Percentiles rank a stretch among this genome's conserved stretches.
phyloP scores from a whole-genome alignment of 164 flowering plant genomes.

The Nymphaea thermarum region DNA sequence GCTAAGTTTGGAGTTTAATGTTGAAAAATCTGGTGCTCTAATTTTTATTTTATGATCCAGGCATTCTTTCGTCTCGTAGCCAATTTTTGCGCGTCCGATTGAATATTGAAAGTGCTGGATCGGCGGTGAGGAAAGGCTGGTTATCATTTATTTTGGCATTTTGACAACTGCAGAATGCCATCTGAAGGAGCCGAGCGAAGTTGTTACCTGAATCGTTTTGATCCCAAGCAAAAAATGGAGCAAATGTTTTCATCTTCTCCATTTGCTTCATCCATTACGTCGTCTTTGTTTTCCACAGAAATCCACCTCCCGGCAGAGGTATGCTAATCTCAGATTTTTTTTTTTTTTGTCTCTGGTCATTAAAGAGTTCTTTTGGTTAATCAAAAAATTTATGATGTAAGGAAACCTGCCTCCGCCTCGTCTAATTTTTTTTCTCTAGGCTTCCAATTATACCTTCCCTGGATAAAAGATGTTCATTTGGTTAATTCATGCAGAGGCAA shows the following conservation, averaged over 20 bases:
- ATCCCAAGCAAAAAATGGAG: constrained; percentile 18
- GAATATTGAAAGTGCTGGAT: not conserved
- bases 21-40: too few relatives aligned
- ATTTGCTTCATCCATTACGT: constrained; percentile 3
- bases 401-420: not conserved
- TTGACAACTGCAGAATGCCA: constrained; percentile 21
- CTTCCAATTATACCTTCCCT: not conserved
- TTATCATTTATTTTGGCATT: not conserved
- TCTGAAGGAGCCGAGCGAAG: constrained; percentile 15
- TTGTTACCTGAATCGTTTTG: not conserved
- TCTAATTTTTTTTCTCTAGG: too few relatives aligned
- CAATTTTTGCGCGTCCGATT: not conserved
- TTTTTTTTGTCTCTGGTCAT: too few relatives aligned
- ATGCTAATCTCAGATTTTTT: not conserved
- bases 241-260: constrained; percentile 24
- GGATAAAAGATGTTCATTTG: not conserved
- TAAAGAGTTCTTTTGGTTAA: not conserved
- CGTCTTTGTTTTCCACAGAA: constrained; percentile 34
- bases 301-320: constrained; percentile 34
- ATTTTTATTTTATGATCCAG: too few relatives aligned
- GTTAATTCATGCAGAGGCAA: constrained; percentile 34
- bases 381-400: too few relatives aligned
- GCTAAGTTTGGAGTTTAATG: too few relatives aligned
- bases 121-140: not conserved
- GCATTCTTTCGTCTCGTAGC: too few relatives aligned